Percentiles rank a stretch among this genome's conserved stretches.
phyloP scores from a whole-genome alignment of 202 grass and related monocot species.

The Miscanthus sacchariflorus region DNA sequence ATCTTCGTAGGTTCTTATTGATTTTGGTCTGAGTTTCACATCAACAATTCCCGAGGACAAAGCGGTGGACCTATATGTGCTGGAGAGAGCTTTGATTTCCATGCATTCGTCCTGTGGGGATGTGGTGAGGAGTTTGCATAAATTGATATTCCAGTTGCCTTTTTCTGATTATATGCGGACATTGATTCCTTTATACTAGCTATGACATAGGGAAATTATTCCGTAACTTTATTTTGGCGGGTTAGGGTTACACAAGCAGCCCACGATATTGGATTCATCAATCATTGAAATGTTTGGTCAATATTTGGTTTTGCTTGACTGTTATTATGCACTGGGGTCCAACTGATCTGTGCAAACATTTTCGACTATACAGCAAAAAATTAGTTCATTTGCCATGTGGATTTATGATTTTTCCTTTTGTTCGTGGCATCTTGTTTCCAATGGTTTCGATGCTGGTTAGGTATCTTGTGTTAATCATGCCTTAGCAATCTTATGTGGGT shows the following conservation, averaged over 20 bases:
- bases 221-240: not conserved
- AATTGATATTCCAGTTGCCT: constrained; percentile 7
- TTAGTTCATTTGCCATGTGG: not conserved
- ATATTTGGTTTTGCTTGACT: constrained; percentile 7
- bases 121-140: constrained; percentile 63
- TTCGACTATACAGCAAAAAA: not conserved
- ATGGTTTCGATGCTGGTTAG: not conserved
- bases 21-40: constrained; percentile 96
- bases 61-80: constrained; percentile 92
- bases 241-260: not conserved
- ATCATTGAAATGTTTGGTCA: not conserved
- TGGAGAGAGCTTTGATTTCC: constrained; percentile 96
- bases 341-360: not conserved
- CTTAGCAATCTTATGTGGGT: not conserved
- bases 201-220: not conserved
- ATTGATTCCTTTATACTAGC: not conserved
- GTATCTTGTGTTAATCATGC: not conserved
- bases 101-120: constrained; percentile 96
- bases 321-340: constrained; percentile 11
- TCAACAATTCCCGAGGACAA: constrained; percentile 94
- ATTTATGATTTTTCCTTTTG: not conserved
- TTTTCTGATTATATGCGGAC: constrained; percentile 8
- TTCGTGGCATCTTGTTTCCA: not conserved
- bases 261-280: not conserved
- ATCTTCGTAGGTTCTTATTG: constrained; percentile 80